Conservation (phyloP, 768 basidiomycete genomes). For the Cubamyces lactineus region DNA sequence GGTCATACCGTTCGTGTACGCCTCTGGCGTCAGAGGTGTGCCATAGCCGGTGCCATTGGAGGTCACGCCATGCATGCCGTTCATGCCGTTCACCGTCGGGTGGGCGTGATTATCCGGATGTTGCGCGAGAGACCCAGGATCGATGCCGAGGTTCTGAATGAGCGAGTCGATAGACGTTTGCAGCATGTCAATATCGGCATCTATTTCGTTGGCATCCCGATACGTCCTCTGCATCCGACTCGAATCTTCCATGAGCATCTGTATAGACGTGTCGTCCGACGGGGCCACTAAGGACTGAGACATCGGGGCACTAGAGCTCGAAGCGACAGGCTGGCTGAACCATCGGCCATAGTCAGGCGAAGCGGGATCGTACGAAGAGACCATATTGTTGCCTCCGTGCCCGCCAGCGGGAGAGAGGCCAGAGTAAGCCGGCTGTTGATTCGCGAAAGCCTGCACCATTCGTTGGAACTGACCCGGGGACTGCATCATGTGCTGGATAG, state of each 20-base stretch:
- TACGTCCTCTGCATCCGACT: slow-evolving; percentile 58
- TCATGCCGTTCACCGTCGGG: not conserved
- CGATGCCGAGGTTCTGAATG: slow-evolving; percentile 71
- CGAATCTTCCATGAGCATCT: slow-evolving; percentile 41
- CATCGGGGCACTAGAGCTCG: slow-evolving; percentile 32
- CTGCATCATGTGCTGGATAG: slow-evolving; percentile 53
- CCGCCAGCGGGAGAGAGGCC: slow-evolving; percentile 11
- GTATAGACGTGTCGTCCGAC: slow-evolving; percentile 35
- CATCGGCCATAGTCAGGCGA: slow-evolving; percentile 23
- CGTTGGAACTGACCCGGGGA: slow-evolving; percentile 62
- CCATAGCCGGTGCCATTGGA: not conserved
- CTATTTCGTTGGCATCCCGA: slow-evolving; percentile 64
- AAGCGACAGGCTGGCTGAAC: slow-evolving; percentile 18
- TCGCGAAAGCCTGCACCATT: slow-evolving; percentile 39
- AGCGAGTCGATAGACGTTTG: slow-evolving; percentile 70
- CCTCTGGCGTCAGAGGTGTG: slow-evolving; percentile 4
- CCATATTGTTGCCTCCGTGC: not conserved
- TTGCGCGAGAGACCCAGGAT: slow-evolving; percentile 44
- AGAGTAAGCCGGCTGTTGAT: slow-evolving; percentile 27
- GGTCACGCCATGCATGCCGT: not conserved
- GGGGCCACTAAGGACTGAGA: slow-evolving; percentile 27
- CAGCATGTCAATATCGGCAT: slow-evolving; percentile 71
- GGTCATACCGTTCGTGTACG: slow-evolving; percentile 4
- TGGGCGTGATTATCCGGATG: not conserved
- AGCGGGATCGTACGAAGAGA: slow-evolving; percentile 24